Evolutionary conservation across 257 asterid genomes (phyloP), one percentile per base, ranked within the genome.

Genomic region (Penstemon barbatus): DNA sequence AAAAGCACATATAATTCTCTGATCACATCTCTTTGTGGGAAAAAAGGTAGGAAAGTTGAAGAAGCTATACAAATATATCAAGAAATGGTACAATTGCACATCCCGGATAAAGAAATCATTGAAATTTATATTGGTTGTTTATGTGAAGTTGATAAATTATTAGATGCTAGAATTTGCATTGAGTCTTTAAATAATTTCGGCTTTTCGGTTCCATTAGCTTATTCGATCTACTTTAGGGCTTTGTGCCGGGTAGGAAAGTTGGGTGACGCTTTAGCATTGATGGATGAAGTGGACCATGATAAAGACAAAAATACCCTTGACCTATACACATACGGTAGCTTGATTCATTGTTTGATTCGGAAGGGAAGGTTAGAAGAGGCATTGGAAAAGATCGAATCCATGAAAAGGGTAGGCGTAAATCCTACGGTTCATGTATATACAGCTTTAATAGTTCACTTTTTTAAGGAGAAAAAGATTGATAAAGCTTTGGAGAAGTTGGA

Each of bases 381-480:
- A 45, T 60, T 89, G 77, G 84, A 49, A 8, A 87, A 84, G 84
- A 77, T 92, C 39, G 79, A 86, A 74, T 66, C 74, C 15, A 85
- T 92, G 97, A 86, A 83, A 76, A 65, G 82, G 75, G 51, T 18
- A 0, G 89, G 87, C 12, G 38, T 82, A 41, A 71, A 53, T 70
- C 97, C 98, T 37, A 84, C 90, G 39, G 88, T 84, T 59, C 98
- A 92, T 71, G 89, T 86, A 4, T 87, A 89, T 69, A 89, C 97
- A 48, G 71, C 87, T 61, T 75, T 92, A 63, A 86, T 92, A 4
- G 73, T 84, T 58, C 80, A 89, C 77, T 92, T 78, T 78, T 79
- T 89, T 8, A 83, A 75, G 73, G 83, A 80, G 78, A 92, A 73
- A 52, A 75, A 83, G 65, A 42, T 74, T 1, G 5, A 54, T 18